Evolutionary conservation across 345 rosid species (phyloP), one percentile per base, ranked within the genome.

Genomic region (Gossypium anomalum): DNA sequence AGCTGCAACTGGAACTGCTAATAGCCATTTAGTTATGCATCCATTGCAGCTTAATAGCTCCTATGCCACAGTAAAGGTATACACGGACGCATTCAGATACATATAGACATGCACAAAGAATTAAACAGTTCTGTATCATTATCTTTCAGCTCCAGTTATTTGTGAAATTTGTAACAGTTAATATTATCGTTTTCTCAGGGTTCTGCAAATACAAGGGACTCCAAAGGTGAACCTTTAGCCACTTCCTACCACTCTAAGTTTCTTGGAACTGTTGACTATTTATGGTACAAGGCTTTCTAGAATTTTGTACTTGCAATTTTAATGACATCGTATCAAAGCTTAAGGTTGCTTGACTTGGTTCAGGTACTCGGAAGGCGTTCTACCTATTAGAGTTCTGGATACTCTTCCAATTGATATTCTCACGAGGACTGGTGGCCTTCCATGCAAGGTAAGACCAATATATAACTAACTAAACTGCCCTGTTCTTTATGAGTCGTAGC

Each of bases 191-290:
- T 66, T 27, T 86, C 57, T 79, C 79, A 90, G 93, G 92, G 91
- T 51, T 89, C 89, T 58, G 23, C 79, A 44, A 74, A 68, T 77
- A 82, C 86, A 29, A 87, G 96, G 80, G 88, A 79, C 82, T 72
- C 67, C 55, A 64, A 59, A 60, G 92, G 88, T 61, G 97, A 93
- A 86, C 98, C 97, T 55, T 73, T 87, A 63, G 98, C 97, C 25
- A 93, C 98, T 70, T 91, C 98, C 3, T 93, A 85, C 78, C 97
- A 89, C 77, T 81, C 85, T 2, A 93, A 91, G 81, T 93, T 93
- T 84, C 85, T 91, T 11, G 97, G 97, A 76, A 91, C 98, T 17
- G 98, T 93, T 67, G 97, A 93, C 83, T 93, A 89, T 77, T 76
- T 93, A 71, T 93, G 98, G 94, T 92, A 88, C 84, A 67, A n/a